Base-by-base conservation (phyloP, 2,329 filamentous ascomycete species). In the Phaeosphaeria sp. region DNA sequence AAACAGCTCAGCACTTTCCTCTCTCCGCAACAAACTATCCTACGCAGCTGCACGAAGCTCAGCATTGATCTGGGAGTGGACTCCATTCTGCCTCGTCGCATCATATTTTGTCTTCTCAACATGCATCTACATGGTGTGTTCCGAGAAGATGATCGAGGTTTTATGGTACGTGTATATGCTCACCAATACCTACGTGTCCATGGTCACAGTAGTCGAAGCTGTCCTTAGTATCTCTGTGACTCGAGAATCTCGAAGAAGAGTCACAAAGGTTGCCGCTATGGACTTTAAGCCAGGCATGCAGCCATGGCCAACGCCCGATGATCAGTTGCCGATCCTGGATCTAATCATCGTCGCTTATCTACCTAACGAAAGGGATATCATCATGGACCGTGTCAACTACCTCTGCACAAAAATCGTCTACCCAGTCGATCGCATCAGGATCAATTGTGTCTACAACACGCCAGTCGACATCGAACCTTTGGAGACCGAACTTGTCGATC, bases 381-480 rank as follows among this genome's bases (percentile, higher is more conserved):
- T 81, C 56, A 73, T 79, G 61, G 78, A 79, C 52, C 77, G 79
- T 7, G 70, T 78, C 17, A 67, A 75, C 44, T 81, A 81, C 64
- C 75, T 76, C 3, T 67, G 80, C 25, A 75, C 36, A 46, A 74
- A 80, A 56, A 73, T 82, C 11, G 64, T 75, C 1, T 81, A 81
- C 51, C 79, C 79, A 1, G 63, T 67, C 48, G 73, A 80, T 44
- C 78, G 76, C 55, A 74, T 81, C 21, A 62, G 78, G 10, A 77
- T 81, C 66, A 80, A 78, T 46, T 62, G 80, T 46, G 65, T 81
- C n/a, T 81, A 81, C 73, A 81, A 81, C 62, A 81, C 79, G 0
- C 79, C 79, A 1, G 72, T 71, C 22, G 64, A 76, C 0, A 81
- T 82, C 30, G 74, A 80, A 50, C 76, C 77, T 6, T 68, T 81